Evolutionary conservation across 2,329 filamentous ascomycete species (phyloP), one percentile per base, ranked within the genome.

Genomic region (Diaporthe aspalathi): DNA sequence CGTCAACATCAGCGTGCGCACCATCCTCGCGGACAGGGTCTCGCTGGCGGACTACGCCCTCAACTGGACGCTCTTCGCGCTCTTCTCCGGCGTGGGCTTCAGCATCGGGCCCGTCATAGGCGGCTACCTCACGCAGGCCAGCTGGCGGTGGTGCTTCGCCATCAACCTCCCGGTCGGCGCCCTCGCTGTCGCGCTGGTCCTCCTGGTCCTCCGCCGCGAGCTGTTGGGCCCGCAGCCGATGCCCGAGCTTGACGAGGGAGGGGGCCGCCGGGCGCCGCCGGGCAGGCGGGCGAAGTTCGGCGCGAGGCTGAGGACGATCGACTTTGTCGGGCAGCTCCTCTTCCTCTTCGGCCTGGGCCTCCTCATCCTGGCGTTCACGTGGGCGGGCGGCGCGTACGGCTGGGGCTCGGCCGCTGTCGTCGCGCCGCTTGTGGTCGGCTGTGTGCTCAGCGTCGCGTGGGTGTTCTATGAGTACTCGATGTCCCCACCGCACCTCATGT

Each of bases 101-200:
- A 85, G 85, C 1, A 75, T 91, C 14, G 90, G 91, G 0, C 91
- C 91, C 0, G 85, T 91, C 2, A 81, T 91, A 29, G 91, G 91
- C 52, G 90, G 84, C 0, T 88, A 87, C 71, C 81, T 90, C 16
- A 87, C 87, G 24, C 80, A 83, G 45, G 79, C 83, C 5, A 86
- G 84, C 73, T 93, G 91, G 90, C 82, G 90, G 63, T 93, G 91
- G 85, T 90, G 89, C 76, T 93, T 93, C 77, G 89, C 86, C 47
- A 85, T 92, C 68, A 89, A 88, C 72, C 82, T 90, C n/a, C 89
- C 89, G 20, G 83, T 91, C 52, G 84, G 82, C 1, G 81, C 84
- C 3, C 75, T 87, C 24, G 86, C 85, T 7, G 82, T 91, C 45
- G 60, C 87, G n/a, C 71, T 89, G 50, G 83, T 88, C 63, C 87